phyloP scores from a whole-genome alignment of 139 green algal species.

The Astrephomene gubernaculifera region DNA sequence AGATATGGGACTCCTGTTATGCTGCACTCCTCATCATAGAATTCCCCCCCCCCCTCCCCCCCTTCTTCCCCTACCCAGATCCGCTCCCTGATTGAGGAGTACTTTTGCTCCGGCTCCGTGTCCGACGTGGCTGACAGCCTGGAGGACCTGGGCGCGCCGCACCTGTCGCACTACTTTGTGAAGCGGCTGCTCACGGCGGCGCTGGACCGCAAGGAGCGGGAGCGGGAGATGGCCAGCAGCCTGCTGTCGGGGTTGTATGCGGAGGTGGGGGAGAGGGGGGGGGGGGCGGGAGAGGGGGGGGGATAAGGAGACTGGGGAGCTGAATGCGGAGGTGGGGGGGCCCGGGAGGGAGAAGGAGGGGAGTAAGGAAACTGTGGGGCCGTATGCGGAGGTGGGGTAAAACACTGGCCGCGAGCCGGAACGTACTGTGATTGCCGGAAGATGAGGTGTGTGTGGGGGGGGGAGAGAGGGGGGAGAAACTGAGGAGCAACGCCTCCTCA shows the following conservation, averaged over 20 bases:
- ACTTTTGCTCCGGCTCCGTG: conserved; percentile 85
- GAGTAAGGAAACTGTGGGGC: not conserved
- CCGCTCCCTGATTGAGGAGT: conserved; percentile 84
- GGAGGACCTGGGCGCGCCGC: conserved; percentile 70
- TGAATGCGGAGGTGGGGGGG: not conserved
- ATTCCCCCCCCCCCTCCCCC: not conserved
- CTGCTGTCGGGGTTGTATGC: conserved; percentile 91
- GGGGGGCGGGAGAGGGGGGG: not conserved
- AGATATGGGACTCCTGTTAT: too few relatives aligned
- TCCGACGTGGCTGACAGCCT: conserved; percentile 59
- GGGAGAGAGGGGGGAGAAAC: too few relatives aligned
- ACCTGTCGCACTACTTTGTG: conserved; percentile 89
- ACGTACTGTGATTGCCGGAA: too few relatives aligned
- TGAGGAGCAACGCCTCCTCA: too few relatives aligned
- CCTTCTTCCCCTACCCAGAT: conserved; percentile 47
- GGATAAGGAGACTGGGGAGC: not conserved
- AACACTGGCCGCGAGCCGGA: too few relatives aligned
- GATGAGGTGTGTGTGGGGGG: too few relatives aligned
- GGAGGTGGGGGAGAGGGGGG: conserved; percentile 62
- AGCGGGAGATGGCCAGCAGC: conserved; percentile 91
- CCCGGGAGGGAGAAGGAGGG: not conserved
- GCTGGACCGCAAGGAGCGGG: conserved; percentile 89
- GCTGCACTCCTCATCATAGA: too few relatives aligned
- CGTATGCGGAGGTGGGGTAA: not conserved
- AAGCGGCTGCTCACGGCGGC: conserved; percentile 84